Evolutionary conservation across 495 filamentous ascomycete genomes (phyloP), one percentile per base, ranked within the genome.

Genomic region (Aspergillus mulundensis): DNA sequence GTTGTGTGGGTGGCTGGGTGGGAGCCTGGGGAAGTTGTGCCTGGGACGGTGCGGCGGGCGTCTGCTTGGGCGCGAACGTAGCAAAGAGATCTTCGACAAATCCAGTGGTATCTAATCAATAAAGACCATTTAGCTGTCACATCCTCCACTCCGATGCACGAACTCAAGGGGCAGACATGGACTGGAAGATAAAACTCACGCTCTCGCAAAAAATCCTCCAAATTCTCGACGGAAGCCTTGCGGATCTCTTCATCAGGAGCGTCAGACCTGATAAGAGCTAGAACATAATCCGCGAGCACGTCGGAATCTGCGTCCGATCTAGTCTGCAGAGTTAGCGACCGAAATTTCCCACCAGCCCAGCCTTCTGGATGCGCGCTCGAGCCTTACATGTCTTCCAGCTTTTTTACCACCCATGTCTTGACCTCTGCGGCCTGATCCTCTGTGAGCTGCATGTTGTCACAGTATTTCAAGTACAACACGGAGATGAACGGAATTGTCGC

Each of bases 241-340:
- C 85, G 84, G 34, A 95, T 86, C 48, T 85, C 79, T 5, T 87
- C 81, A n/a, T 83, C 81, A 19, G 84, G 80, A 57, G 88, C 88
- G 62, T 96, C 90, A 50, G 89, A 85, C 53, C 83, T 83, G 30
- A 96, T 77, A 10, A 98, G 83, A n/a, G 93, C 93, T 28, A 97
- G 76, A 0, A 98, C 89, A 65, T 97, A 98, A 66, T 98, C 94
- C 28, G 91, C 92, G 15, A 98, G 86, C 3, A 98, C 90, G 63
- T 96, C 91, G 25, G 90, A 86, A 69, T 98, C 94, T 45, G 92
- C 94, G 69, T 97, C 94, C 14, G 91, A 95, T 53, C 90, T 96
- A 61, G 7, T 16, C 21, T 20, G n/a, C 19, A 28, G n/a, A n/a
- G 16, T 54, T 51, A 54, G 57, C 24, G 34, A 11, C 11, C 25